Evolutionary conservation across 2,329 filamentous ascomycete species (phyloP).

Genomic region (Torrubiellomyces zombiae): DNA sequence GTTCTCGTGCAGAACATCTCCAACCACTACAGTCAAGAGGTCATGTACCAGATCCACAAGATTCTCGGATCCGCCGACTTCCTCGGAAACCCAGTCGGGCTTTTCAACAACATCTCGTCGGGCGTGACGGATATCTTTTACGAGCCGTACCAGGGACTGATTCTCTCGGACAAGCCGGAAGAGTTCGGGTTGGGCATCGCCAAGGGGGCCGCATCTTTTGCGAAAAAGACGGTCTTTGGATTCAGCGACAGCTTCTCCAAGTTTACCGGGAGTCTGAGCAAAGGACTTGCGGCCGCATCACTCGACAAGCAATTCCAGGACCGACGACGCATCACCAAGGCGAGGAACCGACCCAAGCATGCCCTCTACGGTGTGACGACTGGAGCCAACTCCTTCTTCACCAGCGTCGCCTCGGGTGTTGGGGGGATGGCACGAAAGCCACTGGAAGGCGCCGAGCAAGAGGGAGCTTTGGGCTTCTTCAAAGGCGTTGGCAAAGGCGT

Average conservation of each 20-base stretch:
- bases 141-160: constrained; percentile 93
- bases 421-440: constrained; percentile 88
- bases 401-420: constrained; percentile 81
- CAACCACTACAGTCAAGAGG: constrained; percentile 93
- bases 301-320: constrained; percentile 99
- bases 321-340: constrained; percentile 79
- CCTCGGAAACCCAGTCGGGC: constrained; percentile 86
- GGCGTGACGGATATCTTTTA: constrained; percentile 98
- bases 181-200: constrained; percentile 91
- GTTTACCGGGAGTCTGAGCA: constrained; percentile 91
- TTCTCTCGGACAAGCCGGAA: constrained; percentile 89
- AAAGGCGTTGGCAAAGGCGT: constrained; percentile 95
- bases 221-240: constrained; percentile 97
- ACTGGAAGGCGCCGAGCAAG: constrained; percentile 87
- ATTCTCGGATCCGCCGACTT: constrained; percentile 96
- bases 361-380: constrained; percentile 91
- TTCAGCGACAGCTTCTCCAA: constrained; percentile 96
- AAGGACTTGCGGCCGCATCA: constrained; percentile 86
- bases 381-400: constrained; percentile 87
- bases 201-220: constrained; percentile 89
- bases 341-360: constrained; percentile 89
- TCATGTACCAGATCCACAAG: constrained; percentile 89
- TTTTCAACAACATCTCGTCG: constrained; percentile 97
- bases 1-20: constrained; percentile 74
- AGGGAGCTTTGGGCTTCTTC: constrained; percentile 85